phyloP scores from a whole-genome alignment of 768 basidiomycete genomes.

The Xanthoconium purpureum region DNA sequence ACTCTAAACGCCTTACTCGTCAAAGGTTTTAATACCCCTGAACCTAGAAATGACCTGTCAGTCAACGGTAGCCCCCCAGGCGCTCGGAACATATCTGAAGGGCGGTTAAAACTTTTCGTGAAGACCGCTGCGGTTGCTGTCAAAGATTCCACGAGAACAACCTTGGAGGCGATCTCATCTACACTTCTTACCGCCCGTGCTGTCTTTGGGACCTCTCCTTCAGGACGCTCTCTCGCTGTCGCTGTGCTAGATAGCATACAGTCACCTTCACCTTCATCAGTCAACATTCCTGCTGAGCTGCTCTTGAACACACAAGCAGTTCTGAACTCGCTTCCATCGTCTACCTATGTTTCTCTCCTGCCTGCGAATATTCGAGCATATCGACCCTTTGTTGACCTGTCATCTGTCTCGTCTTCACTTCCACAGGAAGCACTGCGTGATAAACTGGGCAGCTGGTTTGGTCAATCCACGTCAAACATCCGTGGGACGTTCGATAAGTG shows the following conservation, averaged over 20 bases:
- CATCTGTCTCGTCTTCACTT: slow-evolving; percentile 54
- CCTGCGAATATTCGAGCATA: slow-evolving; percentile 70
- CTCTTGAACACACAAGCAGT: slow-evolving; percentile 65
- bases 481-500: slow-evolving; percentile 48
- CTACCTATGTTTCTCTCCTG: slow-evolving; percentile 76
- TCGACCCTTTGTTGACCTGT: slow-evolving; percentile 79
- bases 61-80: slow-evolving; percentile 37
- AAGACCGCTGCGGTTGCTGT: slow-evolving; percentile 48
- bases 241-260: slow-evolving; percentile 63
- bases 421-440: slow-evolving; percentile 41
- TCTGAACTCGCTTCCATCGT: slow-evolving; percentile 73
- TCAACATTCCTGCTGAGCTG: slow-evolving; percentile 47
- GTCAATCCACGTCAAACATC: slow-evolving; percentile 45
- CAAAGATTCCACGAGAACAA: slow-evolving; percentile 48
- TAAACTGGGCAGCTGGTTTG: slow-evolving; percentile 64
- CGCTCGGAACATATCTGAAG: slow-evolving; percentile 1
- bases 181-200: slow-evolving; percentile 57
- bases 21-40: slow-evolving; percentile 27
- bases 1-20: slow-evolving; percentile 47
- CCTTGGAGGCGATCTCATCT: slow-evolving; percentile 52
- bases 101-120: slow-evolving; percentile 12
- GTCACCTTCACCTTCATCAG: slow-evolving; percentile 28
- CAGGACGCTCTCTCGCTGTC: slow-evolving; percentile 47
- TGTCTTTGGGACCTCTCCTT: slow-evolving; percentile 48
- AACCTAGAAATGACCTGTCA: slow-evolving; percentile 31